Percentiles rank a stretch among this genome's conserved stretches.
Evolutionary conservation across 2,329 filamentous ascomycete genomes (phyloP).

Genomic region (Cadophora luteo-olivacea): DNA sequence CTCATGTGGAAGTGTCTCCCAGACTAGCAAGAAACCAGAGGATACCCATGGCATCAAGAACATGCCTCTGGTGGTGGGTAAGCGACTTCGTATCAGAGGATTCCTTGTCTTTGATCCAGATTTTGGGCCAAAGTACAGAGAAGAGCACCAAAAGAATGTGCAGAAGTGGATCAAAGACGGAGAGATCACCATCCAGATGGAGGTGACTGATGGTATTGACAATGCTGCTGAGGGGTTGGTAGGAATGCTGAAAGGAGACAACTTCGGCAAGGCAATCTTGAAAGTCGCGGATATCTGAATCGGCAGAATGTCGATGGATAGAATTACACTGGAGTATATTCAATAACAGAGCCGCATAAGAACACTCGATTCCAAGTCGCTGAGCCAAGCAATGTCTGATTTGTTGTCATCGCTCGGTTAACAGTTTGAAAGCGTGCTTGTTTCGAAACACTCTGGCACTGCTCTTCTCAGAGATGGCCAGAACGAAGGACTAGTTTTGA

Average conservation of each 20-base stretch:
- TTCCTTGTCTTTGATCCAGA: conserved; percentile 69
- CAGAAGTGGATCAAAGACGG: conserved; percentile 72
- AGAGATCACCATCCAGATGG: conserved; percentile 63
- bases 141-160: conserved; percentile 70
- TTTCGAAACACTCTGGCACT: no score
- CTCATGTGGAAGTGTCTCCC: conserved; percentile 67
- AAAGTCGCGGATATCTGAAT: conserved; percentile 45
- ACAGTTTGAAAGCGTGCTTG: no score
- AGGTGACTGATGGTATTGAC: conserved; percentile 70
- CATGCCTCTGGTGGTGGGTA: conserved; percentile 61
- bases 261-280: conserved; percentile 74
- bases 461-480: no score
- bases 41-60: conserved; percentile 67
- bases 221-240: conserved; percentile 68
- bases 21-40: conserved; percentile 64
- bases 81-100: conserved; percentile 67
- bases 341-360: no score
- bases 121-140: conserved; percentile 64
- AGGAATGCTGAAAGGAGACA: conserved; percentile 70
- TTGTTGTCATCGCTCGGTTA: no score
- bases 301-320: background rate
- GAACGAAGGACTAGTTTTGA: no score
- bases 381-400: no score
- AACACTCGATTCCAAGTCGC: no score
- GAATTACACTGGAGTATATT: background rate